Evolutionary conservation across 2,329 filamentous ascomycete species (phyloP), one percentile per base, ranked within the genome.

Genomic region (Penicillium italicum): DNA sequence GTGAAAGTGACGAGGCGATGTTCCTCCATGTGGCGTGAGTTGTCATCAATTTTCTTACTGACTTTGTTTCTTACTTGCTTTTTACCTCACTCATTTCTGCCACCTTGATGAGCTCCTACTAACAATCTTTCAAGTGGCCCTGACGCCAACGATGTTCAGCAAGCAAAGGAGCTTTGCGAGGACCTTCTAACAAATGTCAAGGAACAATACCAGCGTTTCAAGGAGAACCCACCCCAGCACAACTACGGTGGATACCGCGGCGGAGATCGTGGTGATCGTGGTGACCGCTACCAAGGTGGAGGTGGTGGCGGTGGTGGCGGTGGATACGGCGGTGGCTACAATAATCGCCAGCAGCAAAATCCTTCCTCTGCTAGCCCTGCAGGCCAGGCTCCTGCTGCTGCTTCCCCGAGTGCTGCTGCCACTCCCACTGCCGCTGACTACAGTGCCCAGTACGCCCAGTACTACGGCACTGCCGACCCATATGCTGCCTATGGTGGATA

Each of bases 1-100:
- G 80, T 40, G 94, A 99, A 75, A 96, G 91, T 62, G 93, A 99
- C 45, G 93, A 97, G 71, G 85, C 91, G 2, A 97, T 99, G 91
- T 97, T 91, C 70, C 82, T 99, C 43, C 92, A 97, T 73, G 92
- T 97, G 62, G 90, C 94, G 89, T 95, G 54, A 69, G 69, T 62
- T 28, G 14, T 37, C 34, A 24, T 33, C 5, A 28, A 24, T 36
- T 31, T 22, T 10, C 16, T 26, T 34, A 24, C 9, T 18, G 18
- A 38, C 33, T 20, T 18, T 26, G 3, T 14, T 44, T 34, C 7
- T 7, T n/a, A 10, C 14, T 18, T 20, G 9, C 5, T 12, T 26
- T 24, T 34, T 44, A 11, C 36, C 36, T 26, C 16, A 10, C n/a
- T 34, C 16, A 28, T 24, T 33, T 24, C 18, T 24, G 16, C 9